Base-by-base conservation (phyloP, 805 yeast genomes). In the Lipomyces starkeyi region DNA sequence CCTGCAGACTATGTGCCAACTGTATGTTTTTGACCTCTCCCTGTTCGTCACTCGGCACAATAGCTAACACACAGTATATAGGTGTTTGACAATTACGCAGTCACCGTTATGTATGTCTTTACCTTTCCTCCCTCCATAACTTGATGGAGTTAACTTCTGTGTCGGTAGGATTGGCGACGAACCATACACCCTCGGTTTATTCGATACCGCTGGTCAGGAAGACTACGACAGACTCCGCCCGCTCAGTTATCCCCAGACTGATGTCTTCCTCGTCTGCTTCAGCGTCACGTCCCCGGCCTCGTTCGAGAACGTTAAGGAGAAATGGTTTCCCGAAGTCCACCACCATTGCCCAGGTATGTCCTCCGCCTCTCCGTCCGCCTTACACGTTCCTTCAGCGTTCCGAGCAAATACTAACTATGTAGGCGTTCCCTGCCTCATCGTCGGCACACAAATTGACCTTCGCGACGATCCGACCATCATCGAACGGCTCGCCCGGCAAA, bases 181-280 rank as follows among this genome's bases (percentile, higher is more conserved):
- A 81, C 98, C 99, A 59, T 93, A 91, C 79, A 95, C 98, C 20
- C 86, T 94, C 76, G 98, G 98, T n/a, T 83, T 94, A 70, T 94
- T 95, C 77, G 99, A 94, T 83, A 94, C 99, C 47, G 99, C 99
- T 35, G 99, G 99, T 62, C 99, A 94, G 84, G 99, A 94, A 86
- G 99, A 94, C 84, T 94, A 95, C 80, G 99, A 94, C 83, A 87
- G 99, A 78, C 84, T 94, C 78, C 91, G 99, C 82, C 99, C 99
- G 8, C 86, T 95, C 75, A 90, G 97, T 66, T 94, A 94, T 80
- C 98, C 99, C 20, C 95, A 97, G 64, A 95, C 99, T 4, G 99
- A 94, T 80, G 97, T 94, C 58, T 94, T 94, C 78, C 84, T 94
- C 74, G 97, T 94, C 67, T 95, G 99, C 81, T 94, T 95, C 81